phyloP scores from a whole-genome alignment of 2,329 filamentous ascomycete genomes.

The Daldinia sp. region DNA sequence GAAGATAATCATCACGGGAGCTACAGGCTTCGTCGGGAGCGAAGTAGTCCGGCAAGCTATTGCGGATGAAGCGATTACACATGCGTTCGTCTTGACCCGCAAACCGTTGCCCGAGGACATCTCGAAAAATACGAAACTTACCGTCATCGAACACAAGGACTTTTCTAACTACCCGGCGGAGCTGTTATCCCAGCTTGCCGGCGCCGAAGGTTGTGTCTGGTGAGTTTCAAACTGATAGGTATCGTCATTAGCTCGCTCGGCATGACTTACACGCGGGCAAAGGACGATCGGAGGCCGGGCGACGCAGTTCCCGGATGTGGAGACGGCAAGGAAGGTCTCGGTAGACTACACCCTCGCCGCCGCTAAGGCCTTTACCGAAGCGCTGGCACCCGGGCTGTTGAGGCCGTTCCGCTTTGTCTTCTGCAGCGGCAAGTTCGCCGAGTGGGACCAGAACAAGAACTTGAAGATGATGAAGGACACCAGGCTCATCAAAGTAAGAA shows the following conservation, averaged over 20 bases:
- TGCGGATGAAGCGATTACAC: constrained; percentile 61
- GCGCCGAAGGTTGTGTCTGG: constrained; percentile 74
- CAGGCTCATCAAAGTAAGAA: constrained; percentile 52
- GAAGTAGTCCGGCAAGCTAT: constrained; percentile 66
- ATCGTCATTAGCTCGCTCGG: background rate
- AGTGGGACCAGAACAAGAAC: constrained; percentile 52
- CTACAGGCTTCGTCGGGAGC: constrained; percentile 68
- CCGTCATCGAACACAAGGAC: constrained; percentile 63
- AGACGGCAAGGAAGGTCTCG: constrained; percentile 62
- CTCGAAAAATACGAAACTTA: constrained; percentile 61
- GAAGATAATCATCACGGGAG: constrained; percentile 71
- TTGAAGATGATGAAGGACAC: constrained; percentile 55
- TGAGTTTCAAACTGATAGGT: constrained; percentile 54
- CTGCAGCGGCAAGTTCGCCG: constrained; percentile 55
- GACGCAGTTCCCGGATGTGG: constrained; percentile 63
- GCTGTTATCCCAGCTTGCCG: constrained; percentile 57
- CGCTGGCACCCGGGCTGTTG: constrained; percentile 50
- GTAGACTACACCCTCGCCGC: constrained; percentile 71
- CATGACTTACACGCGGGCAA: constrained; percentile 7
- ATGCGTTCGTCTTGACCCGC: constrained; percentile 64
- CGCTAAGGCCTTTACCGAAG: constrained; percentile 65
- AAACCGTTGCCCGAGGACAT: constrained; percentile 59
- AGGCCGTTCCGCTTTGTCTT: constrained; percentile 57
- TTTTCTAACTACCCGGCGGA: constrained; percentile 64
- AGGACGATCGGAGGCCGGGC: constrained; percentile 59